Conservation (phyloP, 345 rosid genomes). For the Pistacia vera region DNA sequence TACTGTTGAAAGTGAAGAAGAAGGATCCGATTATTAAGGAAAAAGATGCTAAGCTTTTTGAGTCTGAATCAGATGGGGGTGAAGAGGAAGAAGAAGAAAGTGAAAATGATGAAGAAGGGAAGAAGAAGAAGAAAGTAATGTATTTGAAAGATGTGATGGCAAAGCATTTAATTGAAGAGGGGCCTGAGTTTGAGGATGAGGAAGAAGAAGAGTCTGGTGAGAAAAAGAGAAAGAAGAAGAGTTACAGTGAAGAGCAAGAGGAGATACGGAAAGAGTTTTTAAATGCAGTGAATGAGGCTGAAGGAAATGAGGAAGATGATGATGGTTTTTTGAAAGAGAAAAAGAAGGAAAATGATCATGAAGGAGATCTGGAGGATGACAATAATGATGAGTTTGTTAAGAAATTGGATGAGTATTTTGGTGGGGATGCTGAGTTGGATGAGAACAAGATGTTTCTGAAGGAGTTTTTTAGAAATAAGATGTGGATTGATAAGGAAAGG, state of each 20-base stretch:
- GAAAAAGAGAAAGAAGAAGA: slow-evolving; percentile 30
- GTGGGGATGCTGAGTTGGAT: slow-evolving; percentile 45
- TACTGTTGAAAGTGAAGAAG: slow-evolving; percentile 27
- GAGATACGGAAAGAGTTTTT: slow-evolving; percentile 55
- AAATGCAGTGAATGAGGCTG: slow-evolving; percentile 53
- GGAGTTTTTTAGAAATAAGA: slow-evolving; percentile 63
- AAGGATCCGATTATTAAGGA: slow-evolving; percentile 52
- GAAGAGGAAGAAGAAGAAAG: slow-evolving; percentile 31
- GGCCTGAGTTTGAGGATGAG: slow-evolving; percentile 57
- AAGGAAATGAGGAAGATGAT: slow-evolving; percentile 31
- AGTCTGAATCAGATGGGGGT: slow-evolving; percentile 48
- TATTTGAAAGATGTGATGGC: slow-evolving; percentile 79
- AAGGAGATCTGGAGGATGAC: slow-evolving; percentile 20
- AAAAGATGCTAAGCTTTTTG: slow-evolving; percentile 46
- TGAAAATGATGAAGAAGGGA: slow-evolving; percentile 5
- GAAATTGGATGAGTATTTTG: slow-evolving; percentile 68
- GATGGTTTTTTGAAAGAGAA: slow-evolving; percentile 48
- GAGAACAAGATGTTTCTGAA: slow-evolving; percentile 59
- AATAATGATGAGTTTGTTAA: slow-evolving; percentile 39
- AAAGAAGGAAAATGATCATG: slow-evolving; percentile 40
- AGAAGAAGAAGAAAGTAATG: slow-evolving; percentile 36
- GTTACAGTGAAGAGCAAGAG: slow-evolving; percentile 61
- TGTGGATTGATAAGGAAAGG: slow-evolving; percentile 71
- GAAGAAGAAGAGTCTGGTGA: slow-evolving; percentile 32
- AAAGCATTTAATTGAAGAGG: slow-evolving; percentile 66